Base-by-base conservation (phyloP, 441 rosid genomes). In the Raphanus hybrid region DNA sequence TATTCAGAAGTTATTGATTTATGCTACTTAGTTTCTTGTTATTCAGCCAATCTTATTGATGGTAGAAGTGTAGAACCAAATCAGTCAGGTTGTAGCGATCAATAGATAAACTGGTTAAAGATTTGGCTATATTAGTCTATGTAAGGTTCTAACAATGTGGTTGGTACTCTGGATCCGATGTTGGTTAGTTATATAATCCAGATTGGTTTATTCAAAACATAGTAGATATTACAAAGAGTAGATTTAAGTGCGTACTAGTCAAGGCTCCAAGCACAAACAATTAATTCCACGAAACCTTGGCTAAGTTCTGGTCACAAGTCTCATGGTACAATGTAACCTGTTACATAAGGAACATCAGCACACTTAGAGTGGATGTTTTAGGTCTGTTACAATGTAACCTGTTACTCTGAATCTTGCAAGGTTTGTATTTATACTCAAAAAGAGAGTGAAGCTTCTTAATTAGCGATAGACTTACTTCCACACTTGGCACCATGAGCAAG, bases 401-500 rank as follows among this genome's bases (percentile, higher is more conserved):
- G 55, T 2, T 27, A 70, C 59, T 69, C 34, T 70, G 67, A 9
- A 3, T 60, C 29, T 61, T 61, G 59, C 11, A 54, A 15, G 2
- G 59, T 16, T 61, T 29, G 39, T 60, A 8, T 54, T 54, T 54
- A 54, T 54, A 16, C 2, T 54, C 3, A 7, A 54, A 15, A 54
- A 52, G 6, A 16, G 16, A 54, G 57, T 50, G 57, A 50, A 50
- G 57, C 59, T 54, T 54, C 43, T 37, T 18, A 55, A 55, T 6
- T 55, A 54, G 61, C 10, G 9, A 50, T 9, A 48, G 23, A 65
- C 82, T 80, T 80, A 80, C 83, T 80, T 68, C 83, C 83, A 76
- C 83, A 80, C 63, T 76, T 80, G 27, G 75, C 67, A 60, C 80
- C 80, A 41, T 76, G 83, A 55, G 71, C 67, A 1, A 80, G 77